phyloP scores from a whole-genome alignment of 2,329 filamentous ascomycete species.

The Diaporthe sp. region DNA sequence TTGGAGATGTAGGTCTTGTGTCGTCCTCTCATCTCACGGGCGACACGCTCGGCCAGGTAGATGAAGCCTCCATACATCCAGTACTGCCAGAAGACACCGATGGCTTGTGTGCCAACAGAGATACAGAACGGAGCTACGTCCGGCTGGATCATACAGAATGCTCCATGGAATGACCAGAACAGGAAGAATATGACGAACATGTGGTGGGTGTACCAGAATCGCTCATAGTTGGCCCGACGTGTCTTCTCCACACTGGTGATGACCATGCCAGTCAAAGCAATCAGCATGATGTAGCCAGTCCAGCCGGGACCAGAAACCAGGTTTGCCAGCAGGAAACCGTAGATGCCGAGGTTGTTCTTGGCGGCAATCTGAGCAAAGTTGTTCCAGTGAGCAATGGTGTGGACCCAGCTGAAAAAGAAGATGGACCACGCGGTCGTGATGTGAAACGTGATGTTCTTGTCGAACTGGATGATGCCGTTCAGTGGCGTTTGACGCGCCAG shows the following conservation, averaged over 20 bases:
- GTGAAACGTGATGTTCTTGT: conserved; percentile 92
- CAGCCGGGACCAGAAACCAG: conserved; percentile 85
- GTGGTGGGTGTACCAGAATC: conserved; percentile 93
- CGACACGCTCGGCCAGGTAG: conserved; percentile 84
- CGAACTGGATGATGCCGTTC: conserved; percentile 89
- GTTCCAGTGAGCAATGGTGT: conserved; percentile 89
- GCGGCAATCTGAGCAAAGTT: conserved; percentile 84
- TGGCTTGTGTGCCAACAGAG: conserved; percentile 73
- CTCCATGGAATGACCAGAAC: conserved; percentile 91
- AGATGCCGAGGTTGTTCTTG: conserved; percentile 82
- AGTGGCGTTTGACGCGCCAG: conserved; percentile 84
- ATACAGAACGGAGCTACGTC: conserved; percentile 85
- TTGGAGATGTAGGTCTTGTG: conserved; percentile 91
- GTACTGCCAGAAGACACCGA: conserved; percentile 90
- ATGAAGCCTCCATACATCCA: conserved; percentile 87
- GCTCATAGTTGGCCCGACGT: conserved; percentile 85
- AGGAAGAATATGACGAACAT: conserved; percentile 90
- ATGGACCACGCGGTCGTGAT: conserved; percentile 89
- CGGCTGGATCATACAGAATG: conserved; percentile 91
- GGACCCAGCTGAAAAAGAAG: conserved; percentile 89
- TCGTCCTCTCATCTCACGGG: conserved; percentile 82
- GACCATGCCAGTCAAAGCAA: conserved; percentile 83
- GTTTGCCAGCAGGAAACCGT: conserved; percentile 83
- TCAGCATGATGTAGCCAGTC: conserved; percentile 89
- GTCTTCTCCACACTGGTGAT: conserved; percentile 83